Percentiles rank a stretch among this genome's conserved stretches.
These are phyloP conservation scores for Aleurites moluccanus DNA, from an alignment of 441 rosid genomes.

Conservation along the genomic window DNA sequence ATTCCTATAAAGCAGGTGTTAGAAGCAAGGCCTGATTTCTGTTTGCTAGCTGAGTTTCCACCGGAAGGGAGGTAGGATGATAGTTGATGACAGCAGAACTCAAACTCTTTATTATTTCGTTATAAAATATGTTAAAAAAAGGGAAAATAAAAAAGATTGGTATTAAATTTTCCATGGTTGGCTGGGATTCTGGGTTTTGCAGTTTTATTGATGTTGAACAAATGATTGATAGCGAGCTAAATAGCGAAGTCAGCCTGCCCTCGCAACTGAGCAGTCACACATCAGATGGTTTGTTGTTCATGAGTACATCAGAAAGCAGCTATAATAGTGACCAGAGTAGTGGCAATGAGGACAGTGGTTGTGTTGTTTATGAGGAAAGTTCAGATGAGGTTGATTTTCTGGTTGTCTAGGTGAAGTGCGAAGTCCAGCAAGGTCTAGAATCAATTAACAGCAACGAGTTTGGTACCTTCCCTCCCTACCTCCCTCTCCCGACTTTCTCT, in stretches of 20 bases:
- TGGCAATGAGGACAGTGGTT: slow-evolving; percentile 60
- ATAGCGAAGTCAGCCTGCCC: slow-evolving; percentile 45
- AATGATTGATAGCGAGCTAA: slow-evolving; percentile 55
- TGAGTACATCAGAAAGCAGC: slow-evolving; percentile 63
- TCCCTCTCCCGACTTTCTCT: neutral
- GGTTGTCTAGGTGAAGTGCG: slow-evolving; percentile 31
- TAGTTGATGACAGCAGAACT: slow-evolving; percentile 8
- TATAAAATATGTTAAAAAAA: neutral
- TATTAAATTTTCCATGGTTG: slow-evolving; percentile 18
- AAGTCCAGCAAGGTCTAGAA: slow-evolving; percentile 14
- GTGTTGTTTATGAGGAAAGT: slow-evolving; percentile 53
- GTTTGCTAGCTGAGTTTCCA: slow-evolving; percentile 68
- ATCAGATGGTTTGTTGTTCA: slow-evolving; percentile 45
- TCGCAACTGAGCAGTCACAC: slow-evolving; percentile 39
- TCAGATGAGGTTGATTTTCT: slow-evolving; percentile 65
- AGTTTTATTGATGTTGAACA: slow-evolving; percentile 60
- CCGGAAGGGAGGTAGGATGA: slow-evolving; percentile 57
- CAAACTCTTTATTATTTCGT: neutral
- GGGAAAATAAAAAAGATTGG: neutral
- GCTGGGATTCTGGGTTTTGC: slow-evolving; percentile 36
- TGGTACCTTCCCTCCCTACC: slow-evolving; percentile 21
- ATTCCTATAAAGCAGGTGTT: slow-evolving; percentile 57
- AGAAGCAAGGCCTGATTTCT: slow-evolving; percentile 61
- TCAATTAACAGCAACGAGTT: slow-evolving; percentile 6
- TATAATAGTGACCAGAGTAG: slow-evolving; percentile 69